Base-by-base conservation (phyloP, 2,329 filamentous ascomycete genomes). In the Cytospora paraplurivora region DNA sequence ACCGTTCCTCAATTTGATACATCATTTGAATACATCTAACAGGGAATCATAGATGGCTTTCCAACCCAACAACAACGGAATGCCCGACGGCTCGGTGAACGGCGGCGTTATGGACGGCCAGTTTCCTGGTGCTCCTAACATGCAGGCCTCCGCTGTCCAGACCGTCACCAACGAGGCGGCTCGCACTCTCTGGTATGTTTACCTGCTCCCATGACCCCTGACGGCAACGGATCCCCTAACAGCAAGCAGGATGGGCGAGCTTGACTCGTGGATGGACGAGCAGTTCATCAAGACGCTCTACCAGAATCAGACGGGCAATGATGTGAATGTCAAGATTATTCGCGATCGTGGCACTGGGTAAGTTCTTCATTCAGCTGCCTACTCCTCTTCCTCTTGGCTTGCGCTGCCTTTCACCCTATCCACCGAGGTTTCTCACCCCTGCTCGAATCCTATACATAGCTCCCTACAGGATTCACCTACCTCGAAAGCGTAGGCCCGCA, bases 221-320 rank as follows among this genome's bases (percentile, higher is more conserved):
- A 34, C 27, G 8, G 19, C 15, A 17, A 10, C 21, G 4, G 8
- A 13, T 27, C 15, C 7, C 17, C 37, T 61, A n/a, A 15, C 8
- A 7, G 21, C 17, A 1, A 35, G 33, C 67, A 97, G 93, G 94
- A 99, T 99, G 95, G 95, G 95, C 70, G 95, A 99, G 77, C 89
- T 99, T 68, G 94, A 98, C 78, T 92, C 93, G 34, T 99, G 95
- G 95, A 98, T 99, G 80, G 95, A 99, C 72, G 95, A 99, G 82
- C 96, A 94, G 79, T 99, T 98, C 77, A 91, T 99, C 74, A 93
- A 96, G 79, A 95, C 91, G 71, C 88, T 98, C 53, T 98, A 92
- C 85, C 74, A 82, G 68, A 96, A 92, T 73, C 88, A 93, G 72
- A 91, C 97, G 81, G 93, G 91, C 70, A 95, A 98, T 79, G 88